Evolutionary conservation across 768 basidiomycete species (phyloP).

Genomic region (Tricholoma saponaceum): DNA sequence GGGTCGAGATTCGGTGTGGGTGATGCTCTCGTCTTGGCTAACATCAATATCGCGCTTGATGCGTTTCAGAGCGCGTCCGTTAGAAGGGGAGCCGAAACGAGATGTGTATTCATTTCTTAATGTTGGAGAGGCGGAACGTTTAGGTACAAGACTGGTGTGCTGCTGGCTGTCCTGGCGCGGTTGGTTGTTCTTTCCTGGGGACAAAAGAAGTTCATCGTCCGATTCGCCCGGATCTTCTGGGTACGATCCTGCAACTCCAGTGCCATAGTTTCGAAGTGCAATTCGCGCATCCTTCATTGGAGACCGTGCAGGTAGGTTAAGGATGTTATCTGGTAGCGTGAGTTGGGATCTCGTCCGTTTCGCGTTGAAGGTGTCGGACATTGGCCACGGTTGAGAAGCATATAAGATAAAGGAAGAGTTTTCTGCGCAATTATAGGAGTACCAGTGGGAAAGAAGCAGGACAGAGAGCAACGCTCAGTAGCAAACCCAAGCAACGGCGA

Average conservation of each 20-base stretch:
- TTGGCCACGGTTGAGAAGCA: constrained; percentile 10
- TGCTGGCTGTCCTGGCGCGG: not conserved
- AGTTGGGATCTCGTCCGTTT: constrained; percentile 52
- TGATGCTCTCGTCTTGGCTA: constrained; percentile 8
- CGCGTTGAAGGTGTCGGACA: constrained; percentile 24
- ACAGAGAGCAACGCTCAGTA: not conserved
- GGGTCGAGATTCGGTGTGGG: constrained; percentile 8
- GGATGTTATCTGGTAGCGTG: constrained; percentile 40
- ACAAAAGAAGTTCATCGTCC: constrained; percentile 47
- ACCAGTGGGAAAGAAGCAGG: not conserved
- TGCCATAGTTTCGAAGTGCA: constrained; percentile 23
- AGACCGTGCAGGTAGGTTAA: constrained; percentile 40
- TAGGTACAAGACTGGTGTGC: constrained; percentile 19
- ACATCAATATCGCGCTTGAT: constrained; percentile 24
- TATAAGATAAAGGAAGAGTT: not conserved
- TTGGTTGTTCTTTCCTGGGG: constrained; percentile 30
- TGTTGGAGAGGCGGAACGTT: constrained; percentile 39
- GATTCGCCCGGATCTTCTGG: constrained; percentile 24
- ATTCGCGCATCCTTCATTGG: constrained; percentile 51
- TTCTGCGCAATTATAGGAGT: not conserved
- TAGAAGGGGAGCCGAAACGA: constrained; percentile 20
- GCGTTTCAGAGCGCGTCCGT: constrained; percentile 33
- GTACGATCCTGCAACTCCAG: constrained; percentile 4
- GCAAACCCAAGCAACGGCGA: not conserved
- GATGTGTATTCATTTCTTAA: constrained; percentile 24